These are phyloP conservation scores for Cercophora samala DNA, from an alignment of 495 filamentous ascomycete species.

Conservation along the genomic window DNA sequence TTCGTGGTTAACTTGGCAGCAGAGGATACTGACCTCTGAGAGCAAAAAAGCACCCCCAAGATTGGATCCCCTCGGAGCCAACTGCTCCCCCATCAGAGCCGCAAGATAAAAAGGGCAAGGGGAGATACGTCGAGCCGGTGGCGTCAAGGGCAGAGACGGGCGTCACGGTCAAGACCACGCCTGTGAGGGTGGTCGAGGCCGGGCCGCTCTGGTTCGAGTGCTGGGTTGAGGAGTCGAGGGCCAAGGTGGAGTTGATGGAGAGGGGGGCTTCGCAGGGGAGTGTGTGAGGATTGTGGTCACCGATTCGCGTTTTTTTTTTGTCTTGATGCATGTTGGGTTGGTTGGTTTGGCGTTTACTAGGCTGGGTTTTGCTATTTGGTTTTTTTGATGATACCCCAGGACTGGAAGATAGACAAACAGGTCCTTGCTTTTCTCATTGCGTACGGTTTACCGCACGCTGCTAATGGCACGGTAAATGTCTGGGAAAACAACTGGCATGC, in stretches of 20 bases:
- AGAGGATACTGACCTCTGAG: too few relatives aligned
- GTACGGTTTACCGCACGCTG: too few relatives aligned
- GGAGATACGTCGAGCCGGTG: slow-evolving; percentile 35
- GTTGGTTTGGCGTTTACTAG: too few relatives aligned
- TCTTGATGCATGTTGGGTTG: too few relatives aligned
- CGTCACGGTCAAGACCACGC: slow-evolving; percentile 44
- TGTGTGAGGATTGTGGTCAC: neutral
- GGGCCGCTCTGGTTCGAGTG: slow-evolving; percentile 65
- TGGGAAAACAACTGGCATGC: too few relatives aligned
- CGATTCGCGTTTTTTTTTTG: too few relatives aligned
- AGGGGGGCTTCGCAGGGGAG: neutral
- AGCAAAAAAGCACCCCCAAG: slow-evolving; percentile 53
- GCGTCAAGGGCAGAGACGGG: slow-evolving; percentile 40
- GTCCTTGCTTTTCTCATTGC: neutral
- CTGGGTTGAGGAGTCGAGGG: slow-evolving; percentile 60
- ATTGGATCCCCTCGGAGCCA: slow-evolving; percentile 62
- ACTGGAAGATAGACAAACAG: neutral
- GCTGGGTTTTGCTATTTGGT: too few relatives aligned
- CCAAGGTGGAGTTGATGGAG: slow-evolving; percentile 28
- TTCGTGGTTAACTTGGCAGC: too few relatives aligned
- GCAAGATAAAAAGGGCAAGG: neutral
- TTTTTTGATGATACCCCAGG: neutral
- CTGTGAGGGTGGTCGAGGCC: slow-evolving; percentile 58
- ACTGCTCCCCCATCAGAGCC: slow-evolving; percentile 12
- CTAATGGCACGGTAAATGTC: too few relatives aligned